phyloP scores from a whole-genome alignment of 192 early-diverging fungal genomes.

The Lunasporangiospora selenospora region DNA sequence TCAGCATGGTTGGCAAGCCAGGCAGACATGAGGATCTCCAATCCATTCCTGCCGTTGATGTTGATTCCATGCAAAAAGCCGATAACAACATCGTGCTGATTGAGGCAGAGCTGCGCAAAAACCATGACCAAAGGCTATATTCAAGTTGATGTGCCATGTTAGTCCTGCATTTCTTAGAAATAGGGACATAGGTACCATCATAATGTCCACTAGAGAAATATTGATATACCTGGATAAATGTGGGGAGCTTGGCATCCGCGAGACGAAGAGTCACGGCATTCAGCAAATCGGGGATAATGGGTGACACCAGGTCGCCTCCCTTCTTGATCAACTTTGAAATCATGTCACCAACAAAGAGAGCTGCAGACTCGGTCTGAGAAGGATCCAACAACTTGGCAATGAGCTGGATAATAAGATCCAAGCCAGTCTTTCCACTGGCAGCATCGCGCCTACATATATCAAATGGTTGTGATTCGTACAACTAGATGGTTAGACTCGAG shows the following conservation, averaged over 20 bases:
- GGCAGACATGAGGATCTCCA: slow-evolving; percentile 74
- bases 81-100: slow-evolving; percentile 72
- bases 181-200: background rate
- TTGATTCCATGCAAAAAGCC: slow-evolving; percentile 70
- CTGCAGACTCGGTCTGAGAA: slow-evolving; percentile 75
- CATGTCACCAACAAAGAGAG: slow-evolving; percentile 91
- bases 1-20: slow-evolving; percentile 89
- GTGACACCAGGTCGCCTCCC: slow-evolving; percentile 65
- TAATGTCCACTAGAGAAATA: too few relatives aligned
- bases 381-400: slow-evolving; percentile 83
- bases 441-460: slow-evolving; percentile 39
- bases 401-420: slow-evolving; percentile 84
- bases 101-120: slow-evolving; percentile 84
- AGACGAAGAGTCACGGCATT: slow-evolving; percentile 77
- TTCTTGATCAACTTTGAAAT: slow-evolving; percentile 88
- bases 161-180: too few relatives aligned
- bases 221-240: slow-evolving; percentile 86
- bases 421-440: slow-evolving; percentile 63
- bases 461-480: background rate
- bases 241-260: slow-evolving; percentile 72
- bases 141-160: too few relatives aligned
- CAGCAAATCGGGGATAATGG: slow-evolving; percentile 81
- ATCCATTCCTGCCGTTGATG: slow-evolving; percentile 69
- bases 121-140: slow-evolving; percentile 79
- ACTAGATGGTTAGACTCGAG: background rate